A percentile compares a stretch with the other conserved stretches of the same genome.
Conservation (phyloP, 164 flowering plant species). For the Sedum album region DNA sequence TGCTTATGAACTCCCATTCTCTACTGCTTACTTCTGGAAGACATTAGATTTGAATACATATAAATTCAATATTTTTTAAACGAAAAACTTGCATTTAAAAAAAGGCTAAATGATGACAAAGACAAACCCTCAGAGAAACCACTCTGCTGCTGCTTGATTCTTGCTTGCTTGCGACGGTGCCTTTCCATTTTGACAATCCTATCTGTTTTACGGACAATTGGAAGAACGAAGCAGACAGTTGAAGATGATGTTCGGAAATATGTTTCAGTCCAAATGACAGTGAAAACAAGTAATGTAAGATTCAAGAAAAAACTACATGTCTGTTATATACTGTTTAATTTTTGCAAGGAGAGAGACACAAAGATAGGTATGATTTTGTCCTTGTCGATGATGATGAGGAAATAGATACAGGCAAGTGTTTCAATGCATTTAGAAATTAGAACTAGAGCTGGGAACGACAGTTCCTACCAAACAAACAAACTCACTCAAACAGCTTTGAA, state of each 20-base stretch:
- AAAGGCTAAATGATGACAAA: neutral
- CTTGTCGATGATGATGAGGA: neutral
- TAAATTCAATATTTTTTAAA: too few species aligned
- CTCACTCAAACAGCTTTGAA: neutral
- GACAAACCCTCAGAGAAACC: conserved; percentile 27
- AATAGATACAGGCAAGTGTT: neutral
- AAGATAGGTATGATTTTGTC: neutral
- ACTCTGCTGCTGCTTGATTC: conserved; percentile 12
- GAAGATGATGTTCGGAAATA: neutral
- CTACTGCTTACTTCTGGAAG: too few species aligned
- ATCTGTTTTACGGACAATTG: too few species aligned
- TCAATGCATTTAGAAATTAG: conserved; percentile 7
- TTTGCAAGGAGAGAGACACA: neutral
- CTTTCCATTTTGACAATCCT: conserved; percentile 25
- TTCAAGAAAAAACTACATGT: too few species aligned
- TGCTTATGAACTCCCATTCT: too few species aligned
- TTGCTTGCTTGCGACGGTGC: too few species aligned
- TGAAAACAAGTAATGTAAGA: too few species aligned
- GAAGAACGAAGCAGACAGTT: neutral
- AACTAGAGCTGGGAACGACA: conserved; percentile 47
- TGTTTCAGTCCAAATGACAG: neutral
- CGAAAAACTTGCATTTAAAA: too few species aligned
- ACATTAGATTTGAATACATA: too few species aligned
- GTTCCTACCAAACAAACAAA: conserved; percentile 28
- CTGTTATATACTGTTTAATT: neutral